phyloP scores from a whole-genome alignment of 2,329 filamentous ascomycete genomes.

The Colletotrichum tofieldiae region DNA sequence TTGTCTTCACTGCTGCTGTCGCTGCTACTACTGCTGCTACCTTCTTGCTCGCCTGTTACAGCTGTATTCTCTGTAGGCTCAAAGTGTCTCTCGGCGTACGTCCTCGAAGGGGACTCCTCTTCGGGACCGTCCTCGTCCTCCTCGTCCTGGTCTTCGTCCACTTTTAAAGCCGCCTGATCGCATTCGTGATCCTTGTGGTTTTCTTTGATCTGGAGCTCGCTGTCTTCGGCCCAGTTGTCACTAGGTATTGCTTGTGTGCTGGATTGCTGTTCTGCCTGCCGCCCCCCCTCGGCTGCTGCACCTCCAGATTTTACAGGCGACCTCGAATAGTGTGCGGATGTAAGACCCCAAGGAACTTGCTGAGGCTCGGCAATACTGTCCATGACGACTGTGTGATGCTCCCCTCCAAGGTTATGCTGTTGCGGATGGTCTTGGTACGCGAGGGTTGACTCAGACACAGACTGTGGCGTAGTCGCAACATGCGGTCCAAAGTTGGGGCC shows the following conservation, averaged over 20 bases:
- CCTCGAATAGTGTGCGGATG: conserved; percentile 17
- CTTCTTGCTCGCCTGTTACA: neutral
- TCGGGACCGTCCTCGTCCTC: conserved; percentile 33
- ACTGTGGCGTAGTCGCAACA: conserved; percentile 2
- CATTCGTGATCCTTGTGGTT: conserved; percentile 14
- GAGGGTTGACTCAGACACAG: conserved; percentile 11
- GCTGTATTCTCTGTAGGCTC: conserved; percentile 11
- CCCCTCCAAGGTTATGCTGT: conserved; percentile 6
- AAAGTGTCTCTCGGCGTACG: conserved; percentile 32
- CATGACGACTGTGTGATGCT: conserved; percentile 25
- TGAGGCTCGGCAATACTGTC: conserved; percentile 38
- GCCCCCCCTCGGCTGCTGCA: neutral
- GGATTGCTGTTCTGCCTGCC: neutral
- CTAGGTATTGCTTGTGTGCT: conserved; percentile 11
- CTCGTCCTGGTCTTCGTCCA: conserved; percentile 27
- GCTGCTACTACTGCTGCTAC: conserved; percentile 20
- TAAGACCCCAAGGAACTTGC: conserved; percentile 38
- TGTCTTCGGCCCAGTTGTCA: conserved; percentile 25
- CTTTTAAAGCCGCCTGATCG: conserved; percentile 19
- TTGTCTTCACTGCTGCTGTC: conserved; percentile 20
- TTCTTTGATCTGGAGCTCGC: neutral
- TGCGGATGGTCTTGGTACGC: conserved; percentile 17
- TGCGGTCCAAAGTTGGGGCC: conserved; percentile 24
- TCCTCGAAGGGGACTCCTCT: conserved; percentile 7
- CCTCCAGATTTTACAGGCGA: neutral